phyloP scores from a whole-genome alignment of 768 basidiomycete species.

The Cubamyces lactineus region DNA sequence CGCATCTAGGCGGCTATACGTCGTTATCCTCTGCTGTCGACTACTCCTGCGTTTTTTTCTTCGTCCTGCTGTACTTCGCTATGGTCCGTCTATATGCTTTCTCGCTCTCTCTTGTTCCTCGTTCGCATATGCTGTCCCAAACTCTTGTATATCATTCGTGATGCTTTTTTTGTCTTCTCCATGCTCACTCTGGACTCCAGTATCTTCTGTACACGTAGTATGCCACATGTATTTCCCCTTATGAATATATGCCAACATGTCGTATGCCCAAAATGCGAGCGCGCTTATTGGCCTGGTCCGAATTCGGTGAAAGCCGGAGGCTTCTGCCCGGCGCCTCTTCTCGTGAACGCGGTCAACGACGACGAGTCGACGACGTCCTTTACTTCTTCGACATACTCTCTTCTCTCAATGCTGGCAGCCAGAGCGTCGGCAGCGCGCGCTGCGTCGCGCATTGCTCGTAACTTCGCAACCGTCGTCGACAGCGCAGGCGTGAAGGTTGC shows the following conservation, averaged over 20 bases:
- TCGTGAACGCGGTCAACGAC: conserved; percentile 8
- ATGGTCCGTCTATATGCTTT: background rate
- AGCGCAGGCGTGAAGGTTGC: conserved; percentile 84
- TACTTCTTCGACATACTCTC: conserved; percentile 33
- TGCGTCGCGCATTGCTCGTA: conserved; percentile 62
- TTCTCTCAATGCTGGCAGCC: conserved; percentile 59
- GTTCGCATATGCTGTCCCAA: background rate
- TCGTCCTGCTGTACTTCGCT: background rate
- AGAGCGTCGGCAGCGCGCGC: conserved; percentile 61
- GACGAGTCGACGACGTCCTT: conserved; percentile 18
- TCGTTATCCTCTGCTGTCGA: background rate
- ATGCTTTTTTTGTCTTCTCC: no score
- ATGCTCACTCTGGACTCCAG: background rate
- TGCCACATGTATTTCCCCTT: background rate
- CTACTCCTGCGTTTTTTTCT: background rate
- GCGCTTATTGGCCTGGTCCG: conserved; percentile 16
- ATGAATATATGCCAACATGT: conserved; percentile 20
- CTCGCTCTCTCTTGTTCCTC: background rate
- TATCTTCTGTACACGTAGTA: conserved; percentile 6
- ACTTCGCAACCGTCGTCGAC: conserved; percentile 84
- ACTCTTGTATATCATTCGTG: background rate
- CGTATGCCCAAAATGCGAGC: conserved; percentile 20
- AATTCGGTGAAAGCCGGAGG: conserved; percentile 26
- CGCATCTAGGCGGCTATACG: conserved; percentile 8
- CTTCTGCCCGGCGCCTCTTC: conserved; percentile 8